Evolutionary conservation across 106 monocot species (phyloP).

Genomic region (Acanthochlamys bracteata): DNA sequence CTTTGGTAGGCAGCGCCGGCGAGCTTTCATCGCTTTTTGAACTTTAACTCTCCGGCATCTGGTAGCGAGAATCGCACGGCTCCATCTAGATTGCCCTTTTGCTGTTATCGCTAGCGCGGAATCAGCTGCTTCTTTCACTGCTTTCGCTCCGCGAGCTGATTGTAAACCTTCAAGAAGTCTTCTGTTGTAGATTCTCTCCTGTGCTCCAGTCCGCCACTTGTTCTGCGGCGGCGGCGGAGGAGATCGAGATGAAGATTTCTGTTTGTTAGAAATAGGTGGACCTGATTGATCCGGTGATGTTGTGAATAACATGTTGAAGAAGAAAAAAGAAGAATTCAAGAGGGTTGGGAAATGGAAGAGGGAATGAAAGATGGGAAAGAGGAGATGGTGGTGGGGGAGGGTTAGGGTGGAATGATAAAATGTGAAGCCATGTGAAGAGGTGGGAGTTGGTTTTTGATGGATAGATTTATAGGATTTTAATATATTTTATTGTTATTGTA

Average conservation of each 20-base stretch:
- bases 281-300: not conserved
- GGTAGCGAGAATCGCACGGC: slow-evolving; percentile 56
- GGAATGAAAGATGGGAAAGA: not conserved
- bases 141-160: slow-evolving; percentile 12
- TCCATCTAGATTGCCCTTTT: slow-evolving; percentile 57
- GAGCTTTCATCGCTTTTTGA: slow-evolving; percentile 26
- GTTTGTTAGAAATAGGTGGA: no score
- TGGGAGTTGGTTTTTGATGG: slow-evolving; percentile 1
- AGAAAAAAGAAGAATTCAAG: slow-evolving; percentile 2
- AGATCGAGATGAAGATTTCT: not conserved
- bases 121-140: slow-evolving; percentile 67
- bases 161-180: slow-evolving; percentile 50
- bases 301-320: no score
- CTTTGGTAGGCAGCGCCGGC: slow-evolving; percentile 7
- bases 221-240: slow-evolving; percentile 13
- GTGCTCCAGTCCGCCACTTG: slow-evolving; percentile 48
- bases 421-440: not conserved
- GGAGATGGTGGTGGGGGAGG: not conserved
- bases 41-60: slow-evolving; percentile 18
- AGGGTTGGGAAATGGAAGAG: not conserved
- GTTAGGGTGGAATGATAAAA: no score
- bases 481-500: no score
- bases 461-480: not conserved
- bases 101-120: slow-evolving; percentile 69
- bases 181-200: slow-evolving; percentile 45